Evolutionary conservation across 495 filamentous ascomycete species (phyloP), one percentile per base, ranked within the genome.

Genomic region (Emericellopsis terricola): DNA sequence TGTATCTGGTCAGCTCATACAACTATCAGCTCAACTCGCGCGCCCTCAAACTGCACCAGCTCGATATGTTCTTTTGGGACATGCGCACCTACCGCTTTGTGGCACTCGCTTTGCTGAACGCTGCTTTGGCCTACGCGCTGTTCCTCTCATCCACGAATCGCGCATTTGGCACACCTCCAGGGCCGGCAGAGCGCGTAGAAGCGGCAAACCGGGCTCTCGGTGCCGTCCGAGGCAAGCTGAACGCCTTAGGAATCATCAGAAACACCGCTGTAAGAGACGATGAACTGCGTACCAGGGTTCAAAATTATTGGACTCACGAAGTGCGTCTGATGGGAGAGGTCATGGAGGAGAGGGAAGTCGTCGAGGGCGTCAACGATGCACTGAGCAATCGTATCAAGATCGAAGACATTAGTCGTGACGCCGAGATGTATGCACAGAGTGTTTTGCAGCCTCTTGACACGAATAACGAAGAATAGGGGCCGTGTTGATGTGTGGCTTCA

Each of bases 71-170:
- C 41, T 80, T 73, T 61, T 78, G 82, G 72, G 58, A 54, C 5
- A 59, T 76, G 44, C 68, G 69, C 2, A 41, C 73, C 0, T 53
- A 64, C 13, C 71, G 89, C 1, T 60, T 59, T 8, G 29, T 77
- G 5, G 50, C 51, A 0, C 65, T 96, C 1, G 68, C 68, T 0
- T 37, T 63, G 2, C 56, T 77, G 1, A 78, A 96, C 48, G 50
- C 41, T 1, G n/a, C 64, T 4, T 51, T 82, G 1, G 76, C 71
- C 0, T 48, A 48, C 10, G 50, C 78, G 4, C 53, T 94, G 10
- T 94, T 76, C 53, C 59, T 85, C 10, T 69, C 76, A 0, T 68
- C 71, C 15, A 94, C 89, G 14, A 78, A 86, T 43, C 70, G 87
- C 10, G 57, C 59, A 1, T 61, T 65, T 50, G 53, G 43, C 23